Conservation (phyloP, 768 basidiomycete species). For the Russula earlei region DNA sequence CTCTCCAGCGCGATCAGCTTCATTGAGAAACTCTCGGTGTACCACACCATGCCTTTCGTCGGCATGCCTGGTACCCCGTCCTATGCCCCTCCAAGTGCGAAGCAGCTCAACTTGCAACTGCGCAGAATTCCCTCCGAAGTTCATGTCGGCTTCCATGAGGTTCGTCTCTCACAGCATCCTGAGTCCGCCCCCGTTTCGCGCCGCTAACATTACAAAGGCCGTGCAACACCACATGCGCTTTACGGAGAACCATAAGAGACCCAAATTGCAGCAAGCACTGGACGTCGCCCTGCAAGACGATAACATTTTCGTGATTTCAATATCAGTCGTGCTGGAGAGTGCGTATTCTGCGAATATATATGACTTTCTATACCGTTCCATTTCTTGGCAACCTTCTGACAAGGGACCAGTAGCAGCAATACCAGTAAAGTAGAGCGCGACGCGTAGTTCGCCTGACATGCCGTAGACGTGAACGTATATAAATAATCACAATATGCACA, state of each 20-base stretch:
- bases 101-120: conserved; percentile 5
- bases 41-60: conserved; percentile 2
- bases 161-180: not conserved
- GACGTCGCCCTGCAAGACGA: conserved; percentile 9
- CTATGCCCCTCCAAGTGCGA: conserved; percentile 1
- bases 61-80: conserved; percentile 21
- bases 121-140: conserved; percentile 7
- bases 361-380: conserved; percentile 17
- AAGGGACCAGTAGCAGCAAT: conserved; percentile 1
- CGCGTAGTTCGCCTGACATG: not conserved
- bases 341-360: conserved; percentile 19
- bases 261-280: conserved; percentile 18
- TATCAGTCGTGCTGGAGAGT: conserved; percentile 13
- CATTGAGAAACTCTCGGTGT: conserved; percentile 10
- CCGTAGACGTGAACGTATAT: not conserved
- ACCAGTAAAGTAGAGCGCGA: not conserved
- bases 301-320: conserved; percentile 17
- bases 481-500: not conserved
- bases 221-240: conserved; percentile 17
- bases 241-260: conserved; percentile 10
- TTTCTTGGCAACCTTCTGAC: conserved; percentile 11
- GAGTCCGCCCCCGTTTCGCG: not conserved
- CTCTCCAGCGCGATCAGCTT: conserved; percentile 15
- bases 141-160: conserved; percentile 6
- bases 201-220: not conserved